Conservation (phyloP, 306 rosid species). For the Cercis canadensis region DNA sequence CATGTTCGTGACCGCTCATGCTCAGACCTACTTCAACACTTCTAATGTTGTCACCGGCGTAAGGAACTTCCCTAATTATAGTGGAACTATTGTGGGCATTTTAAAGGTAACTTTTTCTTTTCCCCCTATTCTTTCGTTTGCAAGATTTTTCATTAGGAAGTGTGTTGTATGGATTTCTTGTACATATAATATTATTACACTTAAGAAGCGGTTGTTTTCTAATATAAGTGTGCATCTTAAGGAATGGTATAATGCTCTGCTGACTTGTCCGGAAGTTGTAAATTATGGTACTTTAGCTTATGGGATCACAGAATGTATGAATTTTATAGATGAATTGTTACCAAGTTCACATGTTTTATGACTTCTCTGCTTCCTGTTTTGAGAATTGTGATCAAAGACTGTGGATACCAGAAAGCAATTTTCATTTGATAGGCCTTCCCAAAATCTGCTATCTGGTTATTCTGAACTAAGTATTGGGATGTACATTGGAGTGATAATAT, state of each 20-base stretch:
- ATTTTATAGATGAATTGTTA: not conserved
- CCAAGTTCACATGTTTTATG: not conserved
- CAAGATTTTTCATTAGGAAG: not conserved
- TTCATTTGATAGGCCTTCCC: not conserved
- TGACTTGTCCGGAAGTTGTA: not conserved
- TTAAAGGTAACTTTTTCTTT: conserved; percentile 58
- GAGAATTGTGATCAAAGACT: not conserved
- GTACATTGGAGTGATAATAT: not conserved
- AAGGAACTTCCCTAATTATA: conserved; percentile 56
- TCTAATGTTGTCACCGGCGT: conserved; percentile 77
- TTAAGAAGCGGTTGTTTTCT: not conserved
- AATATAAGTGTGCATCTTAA: not conserved
- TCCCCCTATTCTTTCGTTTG: not conserved
- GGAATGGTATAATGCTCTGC: not conserved
- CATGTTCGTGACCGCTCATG: conserved; percentile 58
- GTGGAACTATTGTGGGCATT: conserved; percentile 85
- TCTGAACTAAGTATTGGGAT: not conserved
- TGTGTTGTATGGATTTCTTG: not conserved
- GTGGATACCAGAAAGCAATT: not conserved
- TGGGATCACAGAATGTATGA: not conserved
- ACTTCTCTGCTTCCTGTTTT: no score
- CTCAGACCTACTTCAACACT: conserved; percentile 78
- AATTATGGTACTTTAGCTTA: not conserved
- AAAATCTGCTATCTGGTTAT: not conserved
- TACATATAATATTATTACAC: no score